These are phyloP conservation scores for Onygena corvina DNA, from an alignment of 2,329 filamentous ascomycete genomes.

Conservation along the genomic window DNA sequence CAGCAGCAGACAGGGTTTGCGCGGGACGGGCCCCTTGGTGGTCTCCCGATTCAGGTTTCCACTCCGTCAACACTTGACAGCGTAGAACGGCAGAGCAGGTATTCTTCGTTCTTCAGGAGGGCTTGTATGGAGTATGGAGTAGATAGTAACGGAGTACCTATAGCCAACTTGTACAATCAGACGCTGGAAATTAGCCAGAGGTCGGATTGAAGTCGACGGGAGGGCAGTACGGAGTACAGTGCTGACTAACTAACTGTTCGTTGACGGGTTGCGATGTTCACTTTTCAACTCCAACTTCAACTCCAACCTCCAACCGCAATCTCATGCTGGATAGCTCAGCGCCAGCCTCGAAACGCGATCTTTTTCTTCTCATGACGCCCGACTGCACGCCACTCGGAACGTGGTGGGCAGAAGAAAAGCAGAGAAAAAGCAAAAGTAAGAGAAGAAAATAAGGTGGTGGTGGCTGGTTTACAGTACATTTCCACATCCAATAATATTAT, in stretches of 20 bases:
- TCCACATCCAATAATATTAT: background rate
- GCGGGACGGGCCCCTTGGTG: slow-evolving; percentile 1
- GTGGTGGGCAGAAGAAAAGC: background rate
- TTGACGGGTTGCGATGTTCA: background rate
- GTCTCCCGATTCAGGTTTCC: background rate
- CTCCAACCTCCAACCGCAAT: no score
- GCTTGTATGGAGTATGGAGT: no score
- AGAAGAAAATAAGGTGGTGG: background rate
- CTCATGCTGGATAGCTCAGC: no score
- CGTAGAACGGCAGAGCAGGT: no score
- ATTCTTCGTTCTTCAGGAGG: no score
- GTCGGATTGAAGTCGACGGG: background rate
- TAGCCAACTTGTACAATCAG: no score
- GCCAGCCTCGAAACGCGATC: no score
- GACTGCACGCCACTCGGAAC: background rate
- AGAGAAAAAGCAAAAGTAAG: background rate
- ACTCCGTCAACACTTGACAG: background rate
- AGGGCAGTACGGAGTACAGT: background rate
- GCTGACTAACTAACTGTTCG: background rate
- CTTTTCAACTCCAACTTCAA: background rate
- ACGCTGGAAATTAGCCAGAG: no score
- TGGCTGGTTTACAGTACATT: background rate
- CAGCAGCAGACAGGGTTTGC: background rate
- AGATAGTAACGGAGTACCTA: no score
- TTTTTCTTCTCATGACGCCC: background rate